Conservation (phyloP, 805 yeast genomes). For the Yamadazyma paraphyllophila region DNA sequence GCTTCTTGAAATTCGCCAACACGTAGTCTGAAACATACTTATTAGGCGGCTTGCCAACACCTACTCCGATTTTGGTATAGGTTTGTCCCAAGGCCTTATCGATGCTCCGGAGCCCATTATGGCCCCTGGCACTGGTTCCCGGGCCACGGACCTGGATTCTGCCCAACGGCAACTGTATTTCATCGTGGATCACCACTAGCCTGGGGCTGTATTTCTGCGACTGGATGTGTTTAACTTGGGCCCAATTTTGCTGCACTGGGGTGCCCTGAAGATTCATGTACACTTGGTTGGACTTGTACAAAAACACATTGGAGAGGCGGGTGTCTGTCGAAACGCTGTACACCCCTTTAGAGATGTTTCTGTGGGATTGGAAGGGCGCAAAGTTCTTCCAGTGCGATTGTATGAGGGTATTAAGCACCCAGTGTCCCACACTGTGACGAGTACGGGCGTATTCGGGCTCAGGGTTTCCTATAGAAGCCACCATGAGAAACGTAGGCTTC, state of each 20-base stretch:
- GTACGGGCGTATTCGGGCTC: constrained; percentile 58
- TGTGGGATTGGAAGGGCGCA: constrained; percentile 18
- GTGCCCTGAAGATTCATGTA: constrained; percentile 73
- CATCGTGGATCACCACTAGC: constrained; percentile 74
- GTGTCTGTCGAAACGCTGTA: constrained; percentile 19
- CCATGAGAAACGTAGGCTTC: constrained; percentile 15
- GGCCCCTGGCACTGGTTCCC: constrained; percentile 71
- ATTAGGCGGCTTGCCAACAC: constrained; percentile 66
- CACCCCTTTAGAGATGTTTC: constrained; percentile 20
- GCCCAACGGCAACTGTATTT: constrained; percentile 65
- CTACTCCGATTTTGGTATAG: constrained; percentile 69
- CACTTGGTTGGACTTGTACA: constrained; percentile 49
- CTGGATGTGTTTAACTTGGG: constrained; percentile 24
- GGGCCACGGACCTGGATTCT: constrained; percentile 59
- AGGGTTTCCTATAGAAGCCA: constrained; percentile 76
- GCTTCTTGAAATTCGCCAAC: constrained; percentile 46
- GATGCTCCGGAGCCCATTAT: constrained; percentile 74
- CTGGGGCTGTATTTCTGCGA: constrained; percentile 27
- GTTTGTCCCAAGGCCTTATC: constrained; percentile 44
- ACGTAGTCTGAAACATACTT: constrained; percentile 61
- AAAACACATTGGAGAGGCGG: constrained; percentile 28
- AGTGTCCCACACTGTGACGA: constrained; percentile 78
- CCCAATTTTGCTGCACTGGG: constrained; percentile 51
- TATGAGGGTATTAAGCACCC: constrained; percentile 39
- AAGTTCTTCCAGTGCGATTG: constrained; percentile 23